These are phyloP conservation scores for Annulohypoxylon truncatum DNA, from an alignment of 2,329 filamentous ascomycete genomes.

Conservation along the genomic window DNA sequence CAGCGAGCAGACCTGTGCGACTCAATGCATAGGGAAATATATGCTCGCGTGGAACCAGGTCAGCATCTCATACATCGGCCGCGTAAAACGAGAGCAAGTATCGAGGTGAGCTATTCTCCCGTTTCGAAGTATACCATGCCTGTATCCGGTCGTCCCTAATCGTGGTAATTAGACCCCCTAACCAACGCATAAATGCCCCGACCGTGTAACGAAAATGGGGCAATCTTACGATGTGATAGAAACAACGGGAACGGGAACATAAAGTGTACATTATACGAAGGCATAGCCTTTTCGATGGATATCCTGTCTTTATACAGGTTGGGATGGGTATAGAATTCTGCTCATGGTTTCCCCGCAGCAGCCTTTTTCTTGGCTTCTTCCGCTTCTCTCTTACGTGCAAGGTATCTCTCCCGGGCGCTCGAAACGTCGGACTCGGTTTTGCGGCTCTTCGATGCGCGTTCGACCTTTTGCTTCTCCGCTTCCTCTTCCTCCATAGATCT, in stretches of 20 bases:
- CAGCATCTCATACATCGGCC: constrained; percentile 73
- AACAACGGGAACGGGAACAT: constrained; percentile 26
- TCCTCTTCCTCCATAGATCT: constrained; percentile 76
- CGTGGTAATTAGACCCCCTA: constrained; percentile 28
- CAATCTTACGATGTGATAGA: constrained; percentile 11
- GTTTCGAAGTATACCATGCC: neutral
- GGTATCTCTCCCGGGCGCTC: constrained; percentile 82
- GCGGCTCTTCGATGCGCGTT: constrained; percentile 76
- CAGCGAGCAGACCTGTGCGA: constrained; percentile 77
- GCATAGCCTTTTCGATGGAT: constrained; percentile 18
- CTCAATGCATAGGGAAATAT: constrained; percentile 86
- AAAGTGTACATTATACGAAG: constrained; percentile 44
- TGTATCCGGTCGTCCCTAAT: constrained; percentile 1
- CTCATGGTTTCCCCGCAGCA: constrained; percentile 31
- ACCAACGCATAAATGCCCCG: constrained; percentile 3
- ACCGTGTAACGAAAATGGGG: constrained; percentile 7
- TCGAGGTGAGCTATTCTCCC: constrained; percentile 44
- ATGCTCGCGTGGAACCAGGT: constrained; percentile 83
- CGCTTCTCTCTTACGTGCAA: constrained; percentile 79
- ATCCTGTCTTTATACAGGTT: constrained; percentile 13
- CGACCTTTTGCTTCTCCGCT: constrained; percentile 69
- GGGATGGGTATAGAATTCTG: constrained; percentile 32
- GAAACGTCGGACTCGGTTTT: constrained; percentile 83
- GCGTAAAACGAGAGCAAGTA: constrained; percentile 73
- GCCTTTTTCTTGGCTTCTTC: constrained; percentile 72